Conservation (phyloP, 2,329 filamentous ascomycete species). For the Beauveria bassiana region DNA sequence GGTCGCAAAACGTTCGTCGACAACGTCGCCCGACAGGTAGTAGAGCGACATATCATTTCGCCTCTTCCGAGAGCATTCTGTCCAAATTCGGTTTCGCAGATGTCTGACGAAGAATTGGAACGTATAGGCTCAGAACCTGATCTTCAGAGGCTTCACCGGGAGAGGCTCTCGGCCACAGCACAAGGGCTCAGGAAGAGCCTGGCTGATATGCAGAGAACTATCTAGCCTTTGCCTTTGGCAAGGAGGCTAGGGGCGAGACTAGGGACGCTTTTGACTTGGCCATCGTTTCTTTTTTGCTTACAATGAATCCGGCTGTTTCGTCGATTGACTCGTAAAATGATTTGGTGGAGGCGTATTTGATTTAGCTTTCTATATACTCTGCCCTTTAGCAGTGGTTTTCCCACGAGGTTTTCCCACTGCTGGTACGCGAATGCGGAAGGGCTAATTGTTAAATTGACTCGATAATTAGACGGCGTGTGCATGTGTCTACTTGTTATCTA, state of each 20-base stretch:
- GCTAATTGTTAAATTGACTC: background rate
- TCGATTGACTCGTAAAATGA: background rate
- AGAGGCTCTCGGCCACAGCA: background rate
- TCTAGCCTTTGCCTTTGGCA: background rate
- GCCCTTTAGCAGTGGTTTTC: background rate
- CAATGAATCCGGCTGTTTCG: background rate
- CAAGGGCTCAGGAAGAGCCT: background rate
- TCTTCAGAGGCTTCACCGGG: background rate
- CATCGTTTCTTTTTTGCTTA: background rate
- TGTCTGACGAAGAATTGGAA: background rate
- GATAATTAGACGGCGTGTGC: background rate
- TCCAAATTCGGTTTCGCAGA: background rate
- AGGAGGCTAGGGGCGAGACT: background rate
- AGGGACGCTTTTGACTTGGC: background rate
- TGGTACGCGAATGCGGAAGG: background rate
- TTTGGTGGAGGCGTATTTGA: background rate
- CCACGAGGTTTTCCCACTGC: background rate
- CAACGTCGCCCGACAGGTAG: background rate
- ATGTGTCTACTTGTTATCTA: background rate
- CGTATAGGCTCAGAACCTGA: background rate
- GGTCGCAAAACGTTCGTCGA: background rate
- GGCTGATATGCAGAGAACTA: background rate
- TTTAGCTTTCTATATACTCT: background rate
- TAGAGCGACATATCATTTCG: background rate
- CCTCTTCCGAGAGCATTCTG: background rate